These are phyloP conservation scores for Kodamaea sp. DNA, from an alignment of 1,139 yeast genomes.

Conservation along the genomic window DNA sequence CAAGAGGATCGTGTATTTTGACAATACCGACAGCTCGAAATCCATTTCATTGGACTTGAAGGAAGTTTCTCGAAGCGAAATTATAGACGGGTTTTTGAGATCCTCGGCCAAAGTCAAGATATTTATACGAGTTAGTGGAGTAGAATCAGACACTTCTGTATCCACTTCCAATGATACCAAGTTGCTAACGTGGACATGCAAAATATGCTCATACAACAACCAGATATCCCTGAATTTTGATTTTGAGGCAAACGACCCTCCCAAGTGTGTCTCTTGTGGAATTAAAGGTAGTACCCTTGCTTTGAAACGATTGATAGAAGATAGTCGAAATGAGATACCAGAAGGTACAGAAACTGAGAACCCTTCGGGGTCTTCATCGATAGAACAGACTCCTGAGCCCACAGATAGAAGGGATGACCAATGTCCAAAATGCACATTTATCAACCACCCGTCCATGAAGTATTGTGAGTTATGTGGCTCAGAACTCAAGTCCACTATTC, in stretches of 20 bases:
- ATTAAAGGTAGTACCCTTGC: conserved; percentile 29
- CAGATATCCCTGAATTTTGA: conserved; percentile 38
- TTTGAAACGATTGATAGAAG: conserved; percentile 2
- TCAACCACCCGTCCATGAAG: conserved; percentile 76
- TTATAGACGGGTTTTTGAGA: conserved; percentile 65
- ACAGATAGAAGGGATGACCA: conserved; percentile 35
- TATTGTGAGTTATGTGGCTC: conserved; percentile 89
- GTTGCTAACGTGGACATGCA: conserved; percentile 64
- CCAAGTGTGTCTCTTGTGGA: conserved; percentile 79
- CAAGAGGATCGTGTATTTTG: conserved; percentile 71
- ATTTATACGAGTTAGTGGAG: conserved; percentile 19
- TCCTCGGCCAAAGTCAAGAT: conserved; percentile 75
- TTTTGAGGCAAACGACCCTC: conserved; percentile 36
- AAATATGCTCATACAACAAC: conserved; percentile 77
- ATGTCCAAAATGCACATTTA: conserved; percentile 84
- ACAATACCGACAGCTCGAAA: conserved; percentile 42
- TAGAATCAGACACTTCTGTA: conserved; percentile 4
- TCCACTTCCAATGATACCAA: neutral
- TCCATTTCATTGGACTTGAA: conserved; percentile 55
- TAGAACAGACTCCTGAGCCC: conserved; percentile 5
- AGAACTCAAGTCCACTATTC: conserved; percentile 35
- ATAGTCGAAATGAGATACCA: neutral
- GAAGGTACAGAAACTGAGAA: conserved; percentile 1
- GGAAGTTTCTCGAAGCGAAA: conserved; percentile 45
- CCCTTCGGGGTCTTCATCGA: conserved; percentile 3